phyloP scores from a whole-genome alignment of 129 eudicot genomes.

The Cynara cardunculus region DNA sequence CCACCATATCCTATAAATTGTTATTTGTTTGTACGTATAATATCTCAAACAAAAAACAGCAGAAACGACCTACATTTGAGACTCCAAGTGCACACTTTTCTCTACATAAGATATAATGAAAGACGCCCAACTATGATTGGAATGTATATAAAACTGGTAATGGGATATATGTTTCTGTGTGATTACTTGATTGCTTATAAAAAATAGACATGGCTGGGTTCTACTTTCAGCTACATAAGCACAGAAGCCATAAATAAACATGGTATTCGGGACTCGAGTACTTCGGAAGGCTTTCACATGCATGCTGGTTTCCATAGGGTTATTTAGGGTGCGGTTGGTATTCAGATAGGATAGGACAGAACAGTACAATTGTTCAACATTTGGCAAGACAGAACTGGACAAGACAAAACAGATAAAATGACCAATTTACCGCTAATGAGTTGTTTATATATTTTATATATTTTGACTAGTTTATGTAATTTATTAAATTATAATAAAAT shows the following conservation, averaged over 20 bases:
- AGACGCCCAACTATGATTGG: neutral
- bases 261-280: neutral
- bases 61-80: neutral
- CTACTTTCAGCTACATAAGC: neutral
- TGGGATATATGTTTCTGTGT: neutral
- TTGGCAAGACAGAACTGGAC: too few species aligned
- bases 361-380: too few species aligned
- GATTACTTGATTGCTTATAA: neutral
- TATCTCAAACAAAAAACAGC: neutral
- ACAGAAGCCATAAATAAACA: too few species aligned
- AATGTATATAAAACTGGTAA: neutral
- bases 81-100: neutral
- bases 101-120: neutral
- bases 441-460: too few species aligned
- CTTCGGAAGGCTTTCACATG: neutral
- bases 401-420: too few species aligned
- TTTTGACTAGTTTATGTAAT: too few species aligned
- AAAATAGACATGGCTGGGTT: neutral
- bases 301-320: neutral
- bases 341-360: too few species aligned
- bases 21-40: neutral
- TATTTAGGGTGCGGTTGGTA: too few species aligned
- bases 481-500: too few species aligned
- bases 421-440: too few species aligned
- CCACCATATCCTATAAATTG: constrained; percentile 2